Base-by-base conservation (phyloP, 345 rosid genomes). In the Reutealis trisperma region DNA sequence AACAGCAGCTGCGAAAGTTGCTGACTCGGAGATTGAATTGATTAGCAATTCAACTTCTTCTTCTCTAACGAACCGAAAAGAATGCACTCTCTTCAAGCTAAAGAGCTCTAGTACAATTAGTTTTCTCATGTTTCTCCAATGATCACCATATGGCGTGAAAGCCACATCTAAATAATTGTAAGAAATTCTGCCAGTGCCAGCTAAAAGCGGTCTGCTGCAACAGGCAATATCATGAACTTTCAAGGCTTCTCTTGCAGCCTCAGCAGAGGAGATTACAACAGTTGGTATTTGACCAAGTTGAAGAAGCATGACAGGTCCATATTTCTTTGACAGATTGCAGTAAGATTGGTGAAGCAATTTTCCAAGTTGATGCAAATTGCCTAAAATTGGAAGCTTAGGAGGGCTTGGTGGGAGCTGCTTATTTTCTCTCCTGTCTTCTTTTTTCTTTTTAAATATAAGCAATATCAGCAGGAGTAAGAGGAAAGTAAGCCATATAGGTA, bases 241-340 rank as follows among this genome's bases (percentile, higher is more conserved):
- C 12, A 75, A 55, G n/a, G 71, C 83, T 13, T 80, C 76, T 47
- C 19, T 75, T 37, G 79, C 83, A 8, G 79, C 79, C 25, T 80
- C 83, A 8, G 79, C 73, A 47, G 79, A 75, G 30, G 83, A 80
- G 51, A 80, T 58, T 0, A 71, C 72, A 34, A 75, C 76, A 0
- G 44, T 15, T 9, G n/a, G 67, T 16, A 71, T 8, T 10, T 52
- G 52, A 18, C 81, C 77, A 13, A 73, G 58, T 0, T 68, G 77
- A 51, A 78, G 51, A 2, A 72, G 73, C 81, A 78, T 66, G 24
- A 78, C 69, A 1, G 77, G 77, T 27, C 81, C 81, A 62, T 73
- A 61, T 73, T 67, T 66, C 32, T 73, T 5, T 18, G 81, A 73
- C 14, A 78, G 68, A 1, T 49, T 32, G 14, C 42, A 59, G 13